Base-by-base conservation (phyloP, 768 basidiomycete genomes). In the Candolleomyces eurysporus region DNA sequence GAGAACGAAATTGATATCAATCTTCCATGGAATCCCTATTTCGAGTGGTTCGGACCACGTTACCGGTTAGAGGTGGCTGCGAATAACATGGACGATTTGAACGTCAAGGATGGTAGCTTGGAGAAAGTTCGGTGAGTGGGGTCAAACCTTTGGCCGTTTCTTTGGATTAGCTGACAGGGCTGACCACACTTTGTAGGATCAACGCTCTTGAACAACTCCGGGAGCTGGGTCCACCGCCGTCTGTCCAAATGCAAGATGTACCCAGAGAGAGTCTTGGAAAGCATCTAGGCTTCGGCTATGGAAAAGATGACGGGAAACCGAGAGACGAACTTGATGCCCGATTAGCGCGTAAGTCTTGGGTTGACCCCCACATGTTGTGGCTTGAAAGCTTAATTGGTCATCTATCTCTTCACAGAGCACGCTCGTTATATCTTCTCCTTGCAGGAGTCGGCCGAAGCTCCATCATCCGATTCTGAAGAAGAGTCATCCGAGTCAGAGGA, bases 21-120 rank as follows among this genome's bases (percentile, higher is more conserved):
- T 65, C 74, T 94, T 60, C 92, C 91, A 1, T 94, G 87, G 86
- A 92, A 89, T 73, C 85, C 88, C 66, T 96, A 94, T 72, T 92
- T 98, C 70, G 96, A 98, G 73, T 99, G 95, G 89, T 98, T 96
- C 72, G 97, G 96, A 0, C 96, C 96, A 16, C 79, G 95, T 63
- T 99, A 96, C 74, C 82, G 95, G 63, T 79, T 99, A 42, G 96
- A 98, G 69, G 96, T 99, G 1, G 82, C 87, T 26, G 82, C 84
- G 64, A 98, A 91, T 68, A 98, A 98, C 69, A 93, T 96, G 91
- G 95, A 97, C 63, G 94, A 98, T 68, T 76, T 92, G 67, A 99
- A 98, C 70, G 74, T 88, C 61, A 84, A 83, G 64, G 90, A 96
- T 66, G 85, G 84, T 10, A 90, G 91, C 31, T 74, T 98, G 39